Percentiles rank a stretch among this genome's conserved stretches.
Conservation (phyloP, 31 red algal species). For the Bonnemaisonia californica region DNA sequence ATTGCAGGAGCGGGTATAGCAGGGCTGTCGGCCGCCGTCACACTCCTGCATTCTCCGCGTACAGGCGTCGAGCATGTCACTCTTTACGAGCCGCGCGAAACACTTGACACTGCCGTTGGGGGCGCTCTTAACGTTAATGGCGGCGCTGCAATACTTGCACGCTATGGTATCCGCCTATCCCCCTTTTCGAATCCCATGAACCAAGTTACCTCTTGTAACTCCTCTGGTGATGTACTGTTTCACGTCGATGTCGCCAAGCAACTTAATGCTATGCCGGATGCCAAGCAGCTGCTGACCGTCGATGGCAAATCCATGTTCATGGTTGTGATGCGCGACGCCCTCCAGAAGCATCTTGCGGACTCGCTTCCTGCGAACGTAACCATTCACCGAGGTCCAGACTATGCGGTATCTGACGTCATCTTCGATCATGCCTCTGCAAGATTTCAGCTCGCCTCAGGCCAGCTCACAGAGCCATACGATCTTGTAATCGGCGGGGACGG, state of each 20-base stretch:
- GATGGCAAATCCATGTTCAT: slow-evolving; percentile 34
- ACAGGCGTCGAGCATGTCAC: slow-evolving; percentile 34
- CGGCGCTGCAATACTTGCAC: slow-evolving; percentile 49
- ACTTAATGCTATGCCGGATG: neutral
- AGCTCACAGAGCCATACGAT: slow-evolving; percentile 29
- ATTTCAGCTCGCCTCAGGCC: slow-evolving; percentile 25
- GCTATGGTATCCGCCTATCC: slow-evolving; percentile 27
- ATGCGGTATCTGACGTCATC: slow-evolving; percentile 25
- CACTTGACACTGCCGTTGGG: slow-evolving; percentile 23
- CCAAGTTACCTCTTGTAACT: slow-evolving; percentile 22
- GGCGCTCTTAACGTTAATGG: slow-evolving; percentile 64
- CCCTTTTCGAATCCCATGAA: slow-evolving; percentile 10
- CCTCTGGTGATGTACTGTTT: slow-evolving; percentile 14
- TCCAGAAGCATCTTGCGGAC: slow-evolving; percentile 32
- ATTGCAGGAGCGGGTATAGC: slow-evolving; percentile 80
- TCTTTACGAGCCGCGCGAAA: slow-evolving; percentile 43
- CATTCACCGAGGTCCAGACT: slow-evolving; percentile 27
- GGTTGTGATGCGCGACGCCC: slow-evolving; percentile 47
- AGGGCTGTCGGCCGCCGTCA: slow-evolving; percentile 61
- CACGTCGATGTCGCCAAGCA: slow-evolving; percentile 33
- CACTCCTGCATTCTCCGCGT: slow-evolving; percentile 31
- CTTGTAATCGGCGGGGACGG: slow-evolving; percentile 70
- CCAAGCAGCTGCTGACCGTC: neutral
- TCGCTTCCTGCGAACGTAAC: slow-evolving; percentile 11
- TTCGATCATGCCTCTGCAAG: neutral